These are phyloP conservation scores for Lentinus tigrinus DNA, from an alignment of 768 basidiomycete genomes.

Conservation along the genomic window DNA sequence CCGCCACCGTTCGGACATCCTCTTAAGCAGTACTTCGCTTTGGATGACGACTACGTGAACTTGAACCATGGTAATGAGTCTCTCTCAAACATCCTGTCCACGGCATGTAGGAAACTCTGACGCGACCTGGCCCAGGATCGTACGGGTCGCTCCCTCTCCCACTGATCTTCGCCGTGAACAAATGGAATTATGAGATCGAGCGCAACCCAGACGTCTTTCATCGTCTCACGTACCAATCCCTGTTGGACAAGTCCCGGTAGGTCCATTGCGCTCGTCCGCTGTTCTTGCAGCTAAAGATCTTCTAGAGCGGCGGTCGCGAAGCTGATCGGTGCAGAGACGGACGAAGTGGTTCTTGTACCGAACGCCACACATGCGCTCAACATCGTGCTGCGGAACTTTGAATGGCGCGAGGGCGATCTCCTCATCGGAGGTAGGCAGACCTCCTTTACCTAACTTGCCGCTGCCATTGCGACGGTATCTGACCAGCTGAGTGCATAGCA, in stretches of 20 bases:
- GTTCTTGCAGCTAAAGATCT: neutral
- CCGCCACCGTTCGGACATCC: slow-evolving; percentile 57
- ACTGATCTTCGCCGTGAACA: slow-evolving; percentile 6
- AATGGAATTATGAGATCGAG: slow-evolving; percentile 13
- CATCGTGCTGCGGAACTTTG: slow-evolving; percentile 64
- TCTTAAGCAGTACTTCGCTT: slow-evolving; percentile 51
- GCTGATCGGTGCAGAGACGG: slow-evolving; percentile 48
- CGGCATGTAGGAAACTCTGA: no score
- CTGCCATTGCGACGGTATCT: neutral
- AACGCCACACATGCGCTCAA: slow-evolving; percentile 69
- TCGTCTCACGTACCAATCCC: slow-evolving; percentile 5
- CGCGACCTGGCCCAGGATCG: slow-evolving; percentile 9
- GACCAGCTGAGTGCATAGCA: slow-evolving; percentile 6
- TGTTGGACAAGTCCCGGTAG: slow-evolving; percentile 15
- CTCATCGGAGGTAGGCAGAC: slow-evolving; percentile 40
- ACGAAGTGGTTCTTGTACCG: slow-evolving; percentile 57
- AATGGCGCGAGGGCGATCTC: slow-evolving; percentile 66
- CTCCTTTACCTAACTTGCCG: neutral
- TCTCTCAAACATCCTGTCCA: neutral
- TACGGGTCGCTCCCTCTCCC: slow-evolving; percentile 23
- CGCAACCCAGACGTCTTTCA: slow-evolving; percentile 22
- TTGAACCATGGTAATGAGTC: slow-evolving; percentile 55
- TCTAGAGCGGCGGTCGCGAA: slow-evolving; percentile 47
- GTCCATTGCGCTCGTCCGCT: neutral
- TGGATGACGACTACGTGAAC: slow-evolving; percentile 60